These are phyloP conservation scores for Claviceps sorghi DNA, from an alignment of 2,329 filamentous ascomycete species.

Conservation along the genomic window DNA sequence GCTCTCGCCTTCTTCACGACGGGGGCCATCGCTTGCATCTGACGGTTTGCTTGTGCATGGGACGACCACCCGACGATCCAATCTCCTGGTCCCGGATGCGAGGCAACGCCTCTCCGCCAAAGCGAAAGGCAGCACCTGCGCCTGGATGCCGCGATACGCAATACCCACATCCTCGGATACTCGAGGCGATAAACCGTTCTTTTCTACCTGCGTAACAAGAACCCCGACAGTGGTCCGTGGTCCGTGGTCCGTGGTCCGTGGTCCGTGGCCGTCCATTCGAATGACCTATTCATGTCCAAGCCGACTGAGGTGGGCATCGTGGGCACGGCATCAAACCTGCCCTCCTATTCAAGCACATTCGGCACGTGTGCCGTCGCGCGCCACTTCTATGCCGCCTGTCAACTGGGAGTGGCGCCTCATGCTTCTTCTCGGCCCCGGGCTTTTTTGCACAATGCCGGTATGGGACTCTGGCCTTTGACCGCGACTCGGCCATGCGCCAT, in stretches of 20 bases:
- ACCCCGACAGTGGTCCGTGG: not conserved
- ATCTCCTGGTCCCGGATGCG: too few relatives aligned
- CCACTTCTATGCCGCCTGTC: not conserved
- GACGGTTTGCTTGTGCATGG: too few relatives aligned
- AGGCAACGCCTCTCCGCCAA: too few relatives aligned
- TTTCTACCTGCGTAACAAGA: not conserved
- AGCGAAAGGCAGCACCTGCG: too few relatives aligned
- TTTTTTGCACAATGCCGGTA: slow-evolving; percentile 1
- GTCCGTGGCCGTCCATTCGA: not conserved
- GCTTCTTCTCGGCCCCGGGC: not conserved
- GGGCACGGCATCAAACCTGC: not conserved
- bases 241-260: too few relatives aligned
- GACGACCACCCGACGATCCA: too few relatives aligned
- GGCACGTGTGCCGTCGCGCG: not conserved
- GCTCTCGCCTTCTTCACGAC: too few relatives aligned
- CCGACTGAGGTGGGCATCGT: not conserved
- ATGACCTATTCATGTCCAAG: not conserved
- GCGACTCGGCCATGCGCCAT: slow-evolving; percentile 4
- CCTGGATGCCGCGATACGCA: not conserved
- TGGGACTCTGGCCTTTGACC: slow-evolving; percentile 4
- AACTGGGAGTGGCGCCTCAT: not conserved
- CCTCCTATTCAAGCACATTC: not conserved
- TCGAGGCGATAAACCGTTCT: not conserved
- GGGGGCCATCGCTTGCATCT: too few relatives aligned
- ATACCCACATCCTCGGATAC: not conserved